Base-by-base conservation (phyloP, 1,284 basidiomycete species). In the Trichosporon ovoides region DNA sequence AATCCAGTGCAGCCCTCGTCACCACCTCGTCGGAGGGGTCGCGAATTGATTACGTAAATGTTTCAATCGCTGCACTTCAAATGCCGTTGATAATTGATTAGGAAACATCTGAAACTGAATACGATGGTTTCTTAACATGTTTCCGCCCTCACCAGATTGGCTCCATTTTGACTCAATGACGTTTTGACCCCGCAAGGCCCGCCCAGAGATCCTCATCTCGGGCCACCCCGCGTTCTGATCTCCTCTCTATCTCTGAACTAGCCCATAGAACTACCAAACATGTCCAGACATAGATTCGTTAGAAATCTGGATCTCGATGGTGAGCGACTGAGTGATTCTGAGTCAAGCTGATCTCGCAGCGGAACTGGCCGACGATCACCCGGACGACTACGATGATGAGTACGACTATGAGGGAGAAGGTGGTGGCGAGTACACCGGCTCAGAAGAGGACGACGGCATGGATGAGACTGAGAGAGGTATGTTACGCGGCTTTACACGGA, bases 261-360 rank as follows among this genome's bases (percentile, higher is more conserved):
- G 22, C 18, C 6, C 34, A 14, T 7, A 34, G 5, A 33, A 22
- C 34, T 9, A 16, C 20, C 57, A n/a, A 52, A 5, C 31, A 78
- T 78, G 89, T 93, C 91, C 12, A 81, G 91, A 74, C 95, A 98
- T 78, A 86, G 95, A 72, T 85, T 87, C 75, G 83, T 98, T 64
- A 83, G 91, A 64, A 94, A 96, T 75, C 80, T 98, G 49, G 86
- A 98, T 71, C 80, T 97, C 34, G 81, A 88, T 65, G 92, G 94
- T 89, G 64, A 72, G 75, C 65, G 68, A 19, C 18, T 22, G 9
- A 20, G 20, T 34, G 37, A 12, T 18, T 5, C 12, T 35, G 28
- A 24, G n/a, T 24, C n/a, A 22, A 18, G 37, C 37, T 55, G 43
- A 55, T 34, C 22, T 28, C n/a, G 7, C 37, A 51, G 55, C 49